Evolutionary conservation across 2,329 filamentous ascomycete species (phyloP).

Genomic region (Alternaria viburni): DNA sequence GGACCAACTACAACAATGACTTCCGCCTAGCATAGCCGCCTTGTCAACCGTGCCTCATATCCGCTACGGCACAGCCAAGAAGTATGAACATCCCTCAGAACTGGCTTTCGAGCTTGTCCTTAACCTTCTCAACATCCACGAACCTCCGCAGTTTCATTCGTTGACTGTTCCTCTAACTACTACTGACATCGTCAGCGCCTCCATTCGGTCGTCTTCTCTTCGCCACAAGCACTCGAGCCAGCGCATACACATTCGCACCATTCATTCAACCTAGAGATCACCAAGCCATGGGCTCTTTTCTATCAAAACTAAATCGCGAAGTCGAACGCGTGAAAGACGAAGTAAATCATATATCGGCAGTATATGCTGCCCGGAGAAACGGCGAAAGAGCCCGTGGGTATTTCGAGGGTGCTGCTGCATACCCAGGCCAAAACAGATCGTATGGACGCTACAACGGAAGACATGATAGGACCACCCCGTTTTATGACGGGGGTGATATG

Average conservation of each 20-base stretch:
- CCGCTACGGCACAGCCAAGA: neutral
- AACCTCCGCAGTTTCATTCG: neutral
- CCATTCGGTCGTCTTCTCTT: neutral
- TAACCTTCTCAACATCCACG: accelerated
- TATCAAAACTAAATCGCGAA: neutral
- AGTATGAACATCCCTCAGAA: neutral
- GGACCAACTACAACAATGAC: neutral
- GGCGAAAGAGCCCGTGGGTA: neutral
- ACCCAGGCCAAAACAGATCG: neutral
- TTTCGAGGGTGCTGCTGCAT: neutral
- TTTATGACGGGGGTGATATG: neutral
- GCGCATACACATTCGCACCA: neutral
- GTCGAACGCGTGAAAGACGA: neutral
- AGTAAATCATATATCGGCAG: neutral
- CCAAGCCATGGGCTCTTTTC: neutral
- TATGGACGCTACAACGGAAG: neutral
- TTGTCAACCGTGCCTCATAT: neutral
- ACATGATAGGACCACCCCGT: neutral
- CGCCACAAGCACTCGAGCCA: neutral
- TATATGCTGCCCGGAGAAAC: neutral
- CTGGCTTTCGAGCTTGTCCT: accelerated
- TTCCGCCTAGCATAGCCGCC: neutral
- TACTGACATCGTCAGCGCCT: neutral
- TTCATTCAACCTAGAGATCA: too few species aligned
- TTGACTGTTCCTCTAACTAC: too few species aligned